Evolutionary conservation across 108 stramenopile genomes (phyloP), one percentile per base, ranked within the genome.

Genomic region (Cyclotella sp.): DNA sequence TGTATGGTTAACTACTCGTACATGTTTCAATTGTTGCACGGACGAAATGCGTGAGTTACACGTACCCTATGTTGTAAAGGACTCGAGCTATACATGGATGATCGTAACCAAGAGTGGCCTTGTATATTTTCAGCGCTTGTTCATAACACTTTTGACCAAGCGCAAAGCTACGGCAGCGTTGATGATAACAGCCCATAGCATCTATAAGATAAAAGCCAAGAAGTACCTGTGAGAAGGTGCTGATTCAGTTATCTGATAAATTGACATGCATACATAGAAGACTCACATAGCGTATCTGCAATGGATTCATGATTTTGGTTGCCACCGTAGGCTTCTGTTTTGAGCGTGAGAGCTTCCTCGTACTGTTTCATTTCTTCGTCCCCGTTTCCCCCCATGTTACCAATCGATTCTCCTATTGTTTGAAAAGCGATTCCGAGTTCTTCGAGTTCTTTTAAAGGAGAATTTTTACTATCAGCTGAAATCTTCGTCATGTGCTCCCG

Each of bases 331-430:
- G 77, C 76, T 52, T 80, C 75, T 49, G 44, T 77, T 40, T 45
- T 76, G 4, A 87, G 72, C 47, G 58, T 76, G 52, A 87, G 74
- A n/a, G 83, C 80, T 58, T 82, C 70, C 16, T 73, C 76, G 53
- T 87, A 87, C 54, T 78, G 79, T 52, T 83, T 76, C 55, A 84
- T 70, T 66, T 87, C 84, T 66, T 80, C 73, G 15, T 66, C 54
- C 21, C 40, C 28, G 14, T 75, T 79, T 19, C 51, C 63, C 12
- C 81, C 81, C 30, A 68, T 63, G 43, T 70, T 77, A 22, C 85
- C 82, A 58, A 82, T 73, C 24, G 72, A 64, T 68, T 69, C 74
- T 24, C 85, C 85, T 5, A 85, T 19, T 18, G 59, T 49, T 41
- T 77, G 77, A 52, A 85, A 67, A 13, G 81, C 63, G 8, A 44